These are phyloP conservation scores for Tylopilus sp. DNA, from an alignment of 768 basidiomycete genomes.

Conservation along the genomic window DNA sequence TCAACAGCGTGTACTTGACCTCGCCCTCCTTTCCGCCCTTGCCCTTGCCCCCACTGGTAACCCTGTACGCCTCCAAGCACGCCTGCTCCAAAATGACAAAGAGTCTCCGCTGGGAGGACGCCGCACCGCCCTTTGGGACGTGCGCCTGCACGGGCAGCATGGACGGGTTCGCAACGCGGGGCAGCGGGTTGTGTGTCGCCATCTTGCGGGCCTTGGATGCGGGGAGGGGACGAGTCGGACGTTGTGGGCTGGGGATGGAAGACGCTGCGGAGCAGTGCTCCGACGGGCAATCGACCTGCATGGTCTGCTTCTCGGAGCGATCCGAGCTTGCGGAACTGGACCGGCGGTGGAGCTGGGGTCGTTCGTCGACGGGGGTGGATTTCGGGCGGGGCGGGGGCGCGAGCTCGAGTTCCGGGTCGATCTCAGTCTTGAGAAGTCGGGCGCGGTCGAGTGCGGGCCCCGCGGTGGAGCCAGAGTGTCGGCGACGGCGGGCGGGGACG, in stretches of 20 bases:
- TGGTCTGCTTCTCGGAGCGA: constrained; percentile 34
- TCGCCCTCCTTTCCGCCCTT: constrained; percentile 60
- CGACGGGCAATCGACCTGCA: constrained; percentile 34
- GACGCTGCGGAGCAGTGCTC: background rate
- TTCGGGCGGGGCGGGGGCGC: constrained; percentile 67
- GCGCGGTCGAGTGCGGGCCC: constrained; percentile 29
- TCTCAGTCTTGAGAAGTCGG: constrained; percentile 16
- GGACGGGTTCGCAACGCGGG: constrained; percentile 60
- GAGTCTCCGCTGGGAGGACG: constrained; percentile 59
- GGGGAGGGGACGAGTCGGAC: constrained; percentile 66
- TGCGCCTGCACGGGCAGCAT: constrained; percentile 84
- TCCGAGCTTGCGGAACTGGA: constrained; percentile 38
- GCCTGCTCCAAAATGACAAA: constrained; percentile 93
- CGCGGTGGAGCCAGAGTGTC: constrained; percentile 58
- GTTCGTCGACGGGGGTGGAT: constrained; percentile 64
- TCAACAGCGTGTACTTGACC: constrained; percentile 93
- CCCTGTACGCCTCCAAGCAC: constrained; percentile 91
- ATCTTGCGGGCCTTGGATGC: constrained; percentile 54
- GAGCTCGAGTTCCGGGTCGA: constrained; percentile 25
- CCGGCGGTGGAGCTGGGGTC: constrained; percentile 46
- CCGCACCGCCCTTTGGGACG: constrained; percentile 56
- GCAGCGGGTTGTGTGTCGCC: constrained; percentile 44
- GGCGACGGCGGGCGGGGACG: constrained; percentile 45
- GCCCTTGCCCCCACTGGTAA: constrained; percentile 57
- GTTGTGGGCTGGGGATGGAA: constrained; percentile 31